These are phyloP conservation scores for Bipolaris sorokiniana DNA, from an alignment of 2,329 filamentous ascomycete genomes.

Conservation along the genomic window DNA sequence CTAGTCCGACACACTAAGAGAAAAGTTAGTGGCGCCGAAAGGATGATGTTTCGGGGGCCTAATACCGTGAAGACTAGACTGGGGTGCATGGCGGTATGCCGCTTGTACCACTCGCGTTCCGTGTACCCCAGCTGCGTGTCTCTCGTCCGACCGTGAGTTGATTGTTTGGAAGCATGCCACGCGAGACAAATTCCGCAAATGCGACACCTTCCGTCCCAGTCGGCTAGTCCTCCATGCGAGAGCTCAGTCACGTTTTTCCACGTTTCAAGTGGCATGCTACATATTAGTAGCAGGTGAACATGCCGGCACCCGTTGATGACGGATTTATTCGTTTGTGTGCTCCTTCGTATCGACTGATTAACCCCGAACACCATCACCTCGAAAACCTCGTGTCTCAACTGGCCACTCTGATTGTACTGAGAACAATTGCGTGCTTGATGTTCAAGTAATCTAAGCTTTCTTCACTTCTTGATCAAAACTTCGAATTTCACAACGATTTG, in stretches of 20 bases:
- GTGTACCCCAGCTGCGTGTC: background rate
- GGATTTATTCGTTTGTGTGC: background rate
- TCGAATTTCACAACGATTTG: background rate
- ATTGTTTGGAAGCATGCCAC: background rate
- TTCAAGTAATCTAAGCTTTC: background rate
- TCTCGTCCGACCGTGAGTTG: background rate
- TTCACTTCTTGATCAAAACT: background rate
- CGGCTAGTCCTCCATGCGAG: background rate
- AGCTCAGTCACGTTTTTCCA: background rate
- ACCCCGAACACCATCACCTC: background rate
- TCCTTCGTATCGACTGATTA: background rate
- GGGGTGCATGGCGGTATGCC: background rate
- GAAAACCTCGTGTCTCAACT: background rate
- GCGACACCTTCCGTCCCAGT: background rate
- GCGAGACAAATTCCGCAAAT: background rate
- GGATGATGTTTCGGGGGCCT: background rate
- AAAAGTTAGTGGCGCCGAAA: constrained; percentile 6
- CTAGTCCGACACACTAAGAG: background rate
- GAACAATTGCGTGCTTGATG: background rate
- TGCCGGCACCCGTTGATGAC: background rate
- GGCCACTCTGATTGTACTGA: background rate
- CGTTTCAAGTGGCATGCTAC: background rate
- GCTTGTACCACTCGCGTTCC: background rate
- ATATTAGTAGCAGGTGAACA: background rate
- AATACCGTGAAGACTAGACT: background rate